Evolutionary conservation across 2,329 filamentous ascomycete species (phyloP), one percentile per base, ranked within the genome.

Genomic region (Aspergillus puulaauensis): DNA sequence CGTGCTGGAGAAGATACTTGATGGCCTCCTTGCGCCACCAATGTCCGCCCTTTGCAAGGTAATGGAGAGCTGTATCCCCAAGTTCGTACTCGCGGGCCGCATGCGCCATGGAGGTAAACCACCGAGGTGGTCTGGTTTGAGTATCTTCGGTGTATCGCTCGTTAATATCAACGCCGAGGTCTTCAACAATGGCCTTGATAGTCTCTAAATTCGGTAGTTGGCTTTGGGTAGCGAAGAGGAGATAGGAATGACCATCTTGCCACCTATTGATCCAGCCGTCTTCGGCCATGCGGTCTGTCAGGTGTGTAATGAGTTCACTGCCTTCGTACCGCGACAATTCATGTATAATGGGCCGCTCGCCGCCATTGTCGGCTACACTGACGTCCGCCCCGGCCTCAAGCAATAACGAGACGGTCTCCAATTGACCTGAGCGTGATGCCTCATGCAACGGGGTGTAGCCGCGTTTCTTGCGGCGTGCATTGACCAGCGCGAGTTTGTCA

Each of bases 21-120:
- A 65, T 59, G 37, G 64, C 64, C 12, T 23, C 46, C n/a, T 52
- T 37, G 27, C 65, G 46, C 63, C 64, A 66, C 64, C 64, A 65
- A 21, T 65, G 61, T 1, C 51, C 58, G 9, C 63, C 64, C 23
- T 60, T 55, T 8, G 61, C 63, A 19, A 66, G 51, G 27, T 60
- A 53, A 40, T 64, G 63, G 5, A 66, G 55, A 15, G 61, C 51
- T 4, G 58, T 66, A 46, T 64, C 57, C 7, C 62, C 61, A 6
- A 56, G 56, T 19, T 62, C 47, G n/a, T 61, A 63, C 19, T 35
- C 23, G 7, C 23, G 23, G 23, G 50, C 17, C 59, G 41, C 0
- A 21, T 2, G 7, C 23, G 47, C 31, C 12, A 52, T 17, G 40
- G 39, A 48, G 61, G 47, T 52, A 56, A 15, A 60, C 51, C 23